phyloP scores from a whole-genome alignment of 2,329 filamentous ascomycete species.

The Akanthomyces lecanii region DNA sequence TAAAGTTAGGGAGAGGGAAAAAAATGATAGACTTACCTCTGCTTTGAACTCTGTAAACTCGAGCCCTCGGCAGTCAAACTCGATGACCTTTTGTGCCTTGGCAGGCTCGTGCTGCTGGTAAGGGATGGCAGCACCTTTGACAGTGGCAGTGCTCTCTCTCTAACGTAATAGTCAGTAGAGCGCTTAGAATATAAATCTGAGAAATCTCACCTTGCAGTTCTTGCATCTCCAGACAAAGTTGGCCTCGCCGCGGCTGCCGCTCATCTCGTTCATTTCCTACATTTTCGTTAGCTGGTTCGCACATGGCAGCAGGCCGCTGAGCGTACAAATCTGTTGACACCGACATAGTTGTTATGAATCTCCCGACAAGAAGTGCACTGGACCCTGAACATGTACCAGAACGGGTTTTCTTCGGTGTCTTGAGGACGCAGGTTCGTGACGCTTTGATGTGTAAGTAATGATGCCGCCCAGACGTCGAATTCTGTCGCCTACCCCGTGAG shows the following conservation, averaged over 20 bases:
- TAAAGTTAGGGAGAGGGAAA: neutral
- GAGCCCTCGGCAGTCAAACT: conserved; percentile 89
- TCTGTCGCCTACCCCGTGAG: conserved; percentile 55
- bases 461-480: neutral
- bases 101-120: conserved; percentile 71
- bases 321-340: conserved; percentile 81
- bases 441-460: conserved; percentile 42
- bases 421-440: conserved; percentile 85
- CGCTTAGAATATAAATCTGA: neutral
- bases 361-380: conserved; percentile 98
- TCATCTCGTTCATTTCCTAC: conserved; percentile 85
- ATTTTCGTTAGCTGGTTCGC: neutral
- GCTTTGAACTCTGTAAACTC: conserved; percentile 89
- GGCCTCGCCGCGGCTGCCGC: conserved; percentile 88
- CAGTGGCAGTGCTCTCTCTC: conserved; percentile 81
- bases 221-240: conserved; percentile 99
- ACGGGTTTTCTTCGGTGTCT: conserved; percentile 76
- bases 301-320: conserved; percentile 18
- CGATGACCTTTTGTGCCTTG: conserved; percentile 73
- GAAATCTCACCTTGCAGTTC: conserved; percentile 75
- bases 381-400: conserved; percentile 97
- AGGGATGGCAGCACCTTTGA: conserved; percentile 66
- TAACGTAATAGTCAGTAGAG: conserved; percentile 28
- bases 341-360: conserved; percentile 79
- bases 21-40: conserved; percentile 55